Evolutionary conservation across 768 basidiomycete species (phyloP), one percentile per base, ranked within the genome.

Genomic region (Floccularia luteovirens): DNA sequence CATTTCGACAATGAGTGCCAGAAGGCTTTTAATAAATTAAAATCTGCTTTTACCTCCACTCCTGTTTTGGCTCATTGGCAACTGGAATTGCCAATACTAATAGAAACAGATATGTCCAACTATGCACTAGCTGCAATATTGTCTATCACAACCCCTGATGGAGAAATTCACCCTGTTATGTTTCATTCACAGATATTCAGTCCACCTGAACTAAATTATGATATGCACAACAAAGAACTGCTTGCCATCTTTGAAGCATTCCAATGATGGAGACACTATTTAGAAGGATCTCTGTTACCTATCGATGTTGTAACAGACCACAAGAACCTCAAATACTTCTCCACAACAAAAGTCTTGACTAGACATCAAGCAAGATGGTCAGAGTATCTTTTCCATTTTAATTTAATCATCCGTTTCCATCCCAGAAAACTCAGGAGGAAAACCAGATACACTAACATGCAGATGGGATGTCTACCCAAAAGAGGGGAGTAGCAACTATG

Each of bases 101-200:
- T 30, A 30, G 27, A 30, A 30, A 30, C 27, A 8, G 14, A 30
- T 30, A 14, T 14, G 8, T 30, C 27, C 10, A 14, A 30, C 27
- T 30, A 30, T 30, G 27, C 27, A 8, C 27, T 30, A 8, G 17
- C 10, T 19, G 33, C 33, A 11, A 34, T 34, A 8, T 19, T 34
- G 17, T 34, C 33, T 17, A 10, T 34, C 17, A 33, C 6, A 10
- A 35, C 58, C 25, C 6, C 37, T 1, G 23, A 55, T 34, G 31
- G 46, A 5, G 24, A 34, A 34, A 19, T 34, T 34, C 33, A 34
- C 17, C 33, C 33, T 34, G 17, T 34, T 8, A 17, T 8, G 0
- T 75, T 59, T 43, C 47, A 54, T 19, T 69, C 63, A 31, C 46
- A 33, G 33, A 58, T 41, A 13, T 10, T 10, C 11, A 34, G 11